Conservation (phyloP, 371 early-diverging fungal genomes). For the Phascolomyces articulosus region DNA sequence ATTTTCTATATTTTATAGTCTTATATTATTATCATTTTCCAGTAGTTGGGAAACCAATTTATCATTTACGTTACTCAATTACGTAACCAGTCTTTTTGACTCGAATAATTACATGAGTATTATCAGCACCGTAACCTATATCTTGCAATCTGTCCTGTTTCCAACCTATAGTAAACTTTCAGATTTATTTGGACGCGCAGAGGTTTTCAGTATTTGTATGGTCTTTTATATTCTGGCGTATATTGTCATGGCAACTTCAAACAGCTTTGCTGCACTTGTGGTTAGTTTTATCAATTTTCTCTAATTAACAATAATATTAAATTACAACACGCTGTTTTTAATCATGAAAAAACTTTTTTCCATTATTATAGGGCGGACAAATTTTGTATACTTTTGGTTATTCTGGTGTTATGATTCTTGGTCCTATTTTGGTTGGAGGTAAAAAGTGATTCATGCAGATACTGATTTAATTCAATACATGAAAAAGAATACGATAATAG, state of each 20-base stretch:
- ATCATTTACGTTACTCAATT: background rate
- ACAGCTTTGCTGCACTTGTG: conserved; percentile 16
- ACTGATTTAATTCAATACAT: too few relatives aligned
- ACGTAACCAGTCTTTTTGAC: background rate
- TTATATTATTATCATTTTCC: background rate
- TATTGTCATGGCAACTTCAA: conserved; percentile 21
- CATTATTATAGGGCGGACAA: conserved; percentile 30
- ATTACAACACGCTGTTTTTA: too few relatives aligned
- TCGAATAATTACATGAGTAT: background rate
- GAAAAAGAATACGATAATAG: too few relatives aligned
- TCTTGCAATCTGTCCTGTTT: conserved; percentile 23
- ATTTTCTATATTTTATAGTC: background rate
- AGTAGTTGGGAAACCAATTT: background rate
- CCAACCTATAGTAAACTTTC: conserved; percentile 30
- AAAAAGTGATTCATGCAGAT: too few relatives aligned
- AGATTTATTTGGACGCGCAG: conserved; percentile 27
- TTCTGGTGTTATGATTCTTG: conserved; percentile 32
- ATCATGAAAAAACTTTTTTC: too few relatives aligned
- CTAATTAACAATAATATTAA: too few relatives aligned
- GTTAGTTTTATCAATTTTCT: too few relatives aligned
- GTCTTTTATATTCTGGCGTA: conserved; percentile 18
- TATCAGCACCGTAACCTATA: conserved; percentile 12
- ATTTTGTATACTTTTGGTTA: conserved; percentile 38
- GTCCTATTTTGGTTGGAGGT: conserved; percentile 43
- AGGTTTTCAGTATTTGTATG: conserved; percentile 13